phyloP scores from a whole-genome alignment of 306 rosid species.

The Amphicarpaea edgeworthii region DNA sequence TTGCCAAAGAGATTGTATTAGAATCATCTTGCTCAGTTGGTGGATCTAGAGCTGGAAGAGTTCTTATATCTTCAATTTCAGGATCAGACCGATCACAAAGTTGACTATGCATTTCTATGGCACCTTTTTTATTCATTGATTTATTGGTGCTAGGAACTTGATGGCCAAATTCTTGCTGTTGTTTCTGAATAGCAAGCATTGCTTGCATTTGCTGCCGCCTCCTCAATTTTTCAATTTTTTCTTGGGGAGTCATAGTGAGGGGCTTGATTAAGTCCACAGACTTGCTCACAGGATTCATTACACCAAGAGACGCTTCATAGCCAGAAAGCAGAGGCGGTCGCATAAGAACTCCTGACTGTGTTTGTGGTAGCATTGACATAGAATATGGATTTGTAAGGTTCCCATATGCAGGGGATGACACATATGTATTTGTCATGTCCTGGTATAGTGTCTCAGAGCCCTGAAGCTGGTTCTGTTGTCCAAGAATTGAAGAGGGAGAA shows the following conservation, averaged over 20 bases:
- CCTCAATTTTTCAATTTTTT: slow-evolving; percentile 84
- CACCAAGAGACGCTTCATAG: slow-evolving; percentile 53
- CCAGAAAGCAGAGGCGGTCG: slow-evolving; percentile 55
- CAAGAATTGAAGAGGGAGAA: slow-evolving; percentile 57
- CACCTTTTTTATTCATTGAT: slow-evolving; percentile 46
- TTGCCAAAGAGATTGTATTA: slow-evolving; percentile 55
- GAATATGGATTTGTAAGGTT: slow-evolving; percentile 61
- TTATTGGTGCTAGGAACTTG: slow-evolving; percentile 57
- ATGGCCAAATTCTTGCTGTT: slow-evolving; percentile 68
- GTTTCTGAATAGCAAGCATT: slow-evolving; percentile 85
- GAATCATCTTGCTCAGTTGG: slow-evolving; percentile 71
- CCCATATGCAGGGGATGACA: slow-evolving; percentile 50
- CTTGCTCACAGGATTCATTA: slow-evolving; percentile 47
- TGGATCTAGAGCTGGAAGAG: slow-evolving; percentile 56
- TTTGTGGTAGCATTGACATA: slow-evolving; percentile 59
- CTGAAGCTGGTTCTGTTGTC: slow-evolving; percentile 60
- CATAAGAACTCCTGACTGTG: slow-evolving; percentile 56
- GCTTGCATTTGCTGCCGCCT: slow-evolving; percentile 90
- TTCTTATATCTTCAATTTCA: slow-evolving; percentile 57
- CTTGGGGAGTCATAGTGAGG: slow-evolving; percentile 82
- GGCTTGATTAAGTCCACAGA: slow-evolving; percentile 54
- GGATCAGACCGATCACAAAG: slow-evolving; percentile 56
- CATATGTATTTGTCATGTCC: slow-evolving; percentile 55
- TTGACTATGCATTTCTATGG: slow-evolving; percentile 57
- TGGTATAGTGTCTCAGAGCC: slow-evolving; percentile 57